Evolutionary conservation across 768 basidiomycete genomes (phyloP), one percentile per base, ranked within the genome.

Genomic region (Pulveroboletus sp.): DNA sequence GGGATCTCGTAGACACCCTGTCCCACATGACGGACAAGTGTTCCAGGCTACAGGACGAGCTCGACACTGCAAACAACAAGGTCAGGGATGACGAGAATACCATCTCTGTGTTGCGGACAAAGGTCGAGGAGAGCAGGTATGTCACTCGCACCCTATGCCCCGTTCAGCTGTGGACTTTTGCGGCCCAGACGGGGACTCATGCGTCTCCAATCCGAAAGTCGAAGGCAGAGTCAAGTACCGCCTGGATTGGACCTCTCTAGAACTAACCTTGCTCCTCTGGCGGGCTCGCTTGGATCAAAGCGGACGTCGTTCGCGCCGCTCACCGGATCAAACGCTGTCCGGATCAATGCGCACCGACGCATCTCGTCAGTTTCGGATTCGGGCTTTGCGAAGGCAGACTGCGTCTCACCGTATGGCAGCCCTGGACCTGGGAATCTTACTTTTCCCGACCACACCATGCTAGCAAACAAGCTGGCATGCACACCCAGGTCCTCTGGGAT

Each of bases 41-140:
- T 26, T 76, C 80, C 21, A 59, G 60, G 6, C 66, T 80, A 49
- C 82, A 86, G 56, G 79, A 78, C 49, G 75, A 82, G 39, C 71
- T 88, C 6, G 74, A 73, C 45, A 70, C 69, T 27, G 71, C 78
- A 30, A 72, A 69, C 58, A 72, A 63, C 57, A 81, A 79, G 60
- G 73, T 72, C 41, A 78, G 75, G 51, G 89, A 91, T 41, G 85
- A 89, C 48, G 87, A 88, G 60, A 83, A 90, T 52, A 83, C 86
- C 33, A 87, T 93, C 42, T 68, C 73, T 3, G 69, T 92, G 67
- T 71, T 93, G 43, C 78, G 90, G 32, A 75, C 80, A n/a, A 92
- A 91, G 65, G 87, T 92, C 3, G 89, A 92, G 59, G 89, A 92
- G 67, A 89, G 87, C 75, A 78, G 89, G 89, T 87, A 58, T 18